These are phyloP conservation scores for Neurospora sp. DNA, from an alignment of 2,329 filamentous ascomycete genomes.

Conservation along the genomic window DNA sequence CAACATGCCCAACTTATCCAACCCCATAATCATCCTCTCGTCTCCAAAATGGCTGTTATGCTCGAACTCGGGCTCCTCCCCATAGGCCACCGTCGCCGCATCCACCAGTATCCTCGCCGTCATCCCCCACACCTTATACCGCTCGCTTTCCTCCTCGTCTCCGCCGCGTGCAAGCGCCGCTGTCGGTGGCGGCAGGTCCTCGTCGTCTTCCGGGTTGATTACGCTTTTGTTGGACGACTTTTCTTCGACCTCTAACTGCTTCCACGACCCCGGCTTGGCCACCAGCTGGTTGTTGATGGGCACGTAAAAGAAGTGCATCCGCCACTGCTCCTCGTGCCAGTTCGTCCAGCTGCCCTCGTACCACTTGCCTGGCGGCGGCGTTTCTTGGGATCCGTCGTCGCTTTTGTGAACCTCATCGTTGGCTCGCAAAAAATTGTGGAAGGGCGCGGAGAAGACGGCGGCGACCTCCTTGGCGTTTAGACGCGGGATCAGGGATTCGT, in stretches of 20 bases:
- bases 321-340: conserved; percentile 73
- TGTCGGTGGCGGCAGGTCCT: conserved; percentile 20
- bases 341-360: conserved; percentile 76
- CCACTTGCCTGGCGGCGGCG: conserved; percentile 53
- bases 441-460: conserved; percentile 83
- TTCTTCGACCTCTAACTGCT: conserved; percentile 19
- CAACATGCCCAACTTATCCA: conserved; percentile 35
- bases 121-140: conserved; percentile 91
- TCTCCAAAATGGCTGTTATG: conserved; percentile 46
- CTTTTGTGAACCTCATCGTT: conserved; percentile 17
- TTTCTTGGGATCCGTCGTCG: conserved; percentile 17
- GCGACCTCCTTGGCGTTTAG: conserved; percentile 87
- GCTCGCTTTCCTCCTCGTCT: conserved; percentile 34
- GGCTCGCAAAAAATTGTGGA: conserved; percentile 66
- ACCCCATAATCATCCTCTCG: conserved; percentile 37
- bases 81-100: conserved; percentile 76
- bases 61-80: conserved; percentile 75
- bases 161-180: conserved; percentile 17
- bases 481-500: conserved; percentile 65
- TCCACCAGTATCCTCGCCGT: conserved; percentile 86
- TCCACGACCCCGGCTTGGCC: conserved; percentile 48
- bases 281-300: conserved; percentile 65
- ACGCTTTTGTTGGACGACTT: conserved; percentile 18
- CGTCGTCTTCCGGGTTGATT: conserved; percentile 14
- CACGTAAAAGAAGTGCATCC: conserved; percentile 86